Conservation (phyloP, 192 early-diverging fungal genomes). For the Podila epicladia region DNA sequence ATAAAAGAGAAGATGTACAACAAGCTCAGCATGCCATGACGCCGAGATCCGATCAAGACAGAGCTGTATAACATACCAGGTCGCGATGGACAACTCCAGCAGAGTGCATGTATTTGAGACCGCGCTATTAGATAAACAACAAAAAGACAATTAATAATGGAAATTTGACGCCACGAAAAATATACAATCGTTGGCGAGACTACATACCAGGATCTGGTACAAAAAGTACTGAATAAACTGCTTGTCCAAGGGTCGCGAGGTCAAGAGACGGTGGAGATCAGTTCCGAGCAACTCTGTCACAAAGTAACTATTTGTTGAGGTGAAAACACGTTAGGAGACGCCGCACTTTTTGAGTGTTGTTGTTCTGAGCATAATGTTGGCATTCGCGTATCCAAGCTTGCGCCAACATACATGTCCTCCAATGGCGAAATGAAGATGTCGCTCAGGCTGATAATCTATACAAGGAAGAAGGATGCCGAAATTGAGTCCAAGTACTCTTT, state of each 20-base stretch:
- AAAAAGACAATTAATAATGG: not conserved
- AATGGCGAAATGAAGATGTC: slow-evolving; percentile 95
- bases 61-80: slow-evolving; percentile 60
- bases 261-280: slow-evolving; percentile 92
- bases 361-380: too few relatives aligned
- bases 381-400: not conserved
- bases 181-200: slow-evolving; percentile 6
- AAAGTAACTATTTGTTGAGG: slow-evolving; percentile 73
- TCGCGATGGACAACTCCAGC: slow-evolving; percentile 97
- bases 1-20: not conserved
- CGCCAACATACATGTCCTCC: slow-evolving; percentile 82
- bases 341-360: not conserved
- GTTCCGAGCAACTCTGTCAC: slow-evolving; percentile 97
- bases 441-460: slow-evolving; percentile 86
- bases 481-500: not conserved
- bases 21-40: not conserved
- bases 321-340: not conserved
- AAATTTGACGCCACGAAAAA: not conserved
- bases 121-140: slow-evolving; percentile 59
- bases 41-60: not conserved
- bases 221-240: slow-evolving; percentile 98
- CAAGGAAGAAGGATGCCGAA: slow-evolving; percentile 2
- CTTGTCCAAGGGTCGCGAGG: slow-evolving; percentile 89
- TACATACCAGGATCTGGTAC: slow-evolving; percentile 89
- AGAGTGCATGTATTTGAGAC: slow-evolving; percentile 93